Percentiles rank a stretch among this genome's conserved stretches.
Conservation (phyloP, 2,329 filamentous ascomycete genomes). For the Fusarium goolgardi region DNA sequence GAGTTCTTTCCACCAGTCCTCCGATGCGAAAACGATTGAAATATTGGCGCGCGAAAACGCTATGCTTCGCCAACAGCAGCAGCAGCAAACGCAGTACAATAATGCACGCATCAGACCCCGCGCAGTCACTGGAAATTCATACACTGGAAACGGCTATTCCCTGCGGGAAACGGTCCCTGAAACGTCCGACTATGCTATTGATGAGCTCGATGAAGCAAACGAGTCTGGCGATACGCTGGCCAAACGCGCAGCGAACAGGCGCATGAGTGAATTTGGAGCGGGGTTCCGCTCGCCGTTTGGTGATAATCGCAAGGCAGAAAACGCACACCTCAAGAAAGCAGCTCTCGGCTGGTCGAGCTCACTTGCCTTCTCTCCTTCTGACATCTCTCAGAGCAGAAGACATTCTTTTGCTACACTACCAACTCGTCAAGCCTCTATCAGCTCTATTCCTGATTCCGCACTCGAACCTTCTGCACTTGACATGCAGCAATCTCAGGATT, state of each 20-base stretch:
- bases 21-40: slow-evolving; percentile 72
- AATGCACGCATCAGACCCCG: slow-evolving; percentile 67
- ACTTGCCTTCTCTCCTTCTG: slow-evolving; percentile 72
- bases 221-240: slow-evolving; percentile 62
- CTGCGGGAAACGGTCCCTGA: slow-evolving; percentile 70
- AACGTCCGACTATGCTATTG: slow-evolving; percentile 78
- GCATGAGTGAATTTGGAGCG: slow-evolving; percentile 68
- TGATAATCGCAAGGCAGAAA: slow-evolving; percentile 73
- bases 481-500: slow-evolving; percentile 58
- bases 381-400: slow-evolving; percentile 78
- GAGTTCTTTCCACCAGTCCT: slow-evolving; percentile 64
- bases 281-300: slow-evolving; percentile 60
- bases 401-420: slow-evolving; percentile 82
- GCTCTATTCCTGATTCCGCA: slow-evolving; percentile 66
- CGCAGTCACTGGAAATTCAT: slow-evolving; percentile 67
- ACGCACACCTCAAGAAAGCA: slow-evolving; percentile 68
- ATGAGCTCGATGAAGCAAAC: slow-evolving; percentile 73
- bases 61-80: slow-evolving; percentile 63
- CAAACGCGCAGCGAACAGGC: slow-evolving; percentile 60
- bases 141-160: slow-evolving; percentile 68
- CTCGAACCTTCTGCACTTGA: slow-evolving; percentile 62
- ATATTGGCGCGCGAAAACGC: slow-evolving; percentile 72
- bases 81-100: slow-evolving; percentile 64
- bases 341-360: slow-evolving; percentile 73
- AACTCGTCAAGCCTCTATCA: slow-evolving; percentile 72